Evolutionary conservation across 768 basidiomycete species (phyloP).

Genomic region (Tylopilus rubrobrunneus): DNA sequence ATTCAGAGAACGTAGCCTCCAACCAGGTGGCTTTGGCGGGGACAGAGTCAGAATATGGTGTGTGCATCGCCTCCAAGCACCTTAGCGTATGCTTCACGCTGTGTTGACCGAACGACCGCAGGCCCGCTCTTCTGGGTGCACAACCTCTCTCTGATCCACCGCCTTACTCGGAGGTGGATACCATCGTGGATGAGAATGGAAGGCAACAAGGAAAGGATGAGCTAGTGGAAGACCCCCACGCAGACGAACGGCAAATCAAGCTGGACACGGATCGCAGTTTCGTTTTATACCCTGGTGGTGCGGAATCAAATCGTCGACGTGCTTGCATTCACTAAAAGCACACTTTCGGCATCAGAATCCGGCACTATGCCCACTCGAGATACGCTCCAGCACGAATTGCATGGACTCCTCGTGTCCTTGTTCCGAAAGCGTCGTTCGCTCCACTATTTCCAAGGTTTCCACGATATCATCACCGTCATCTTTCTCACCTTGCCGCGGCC

Average conservation of each 20-base stretch:
- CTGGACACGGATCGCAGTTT: conserved; percentile 93
- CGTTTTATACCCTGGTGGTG: conserved; percentile 88
- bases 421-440: conserved; percentile 71
- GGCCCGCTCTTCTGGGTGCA: conserved; percentile 29
- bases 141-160: conserved; percentile 40
- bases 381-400: conserved; percentile 58
- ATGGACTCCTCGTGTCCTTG: conserved; percentile 68
- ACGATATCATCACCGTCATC: conserved; percentile 86
- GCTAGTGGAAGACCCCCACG: conserved; percentile 38
- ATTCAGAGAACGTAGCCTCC: conserved; percentile 46
- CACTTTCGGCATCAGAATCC: conserved; percentile 15
- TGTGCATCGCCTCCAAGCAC: conserved; percentile 16
- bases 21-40: conserved; percentile 61
- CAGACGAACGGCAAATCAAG: conserved; percentile 82
- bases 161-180: conserved; percentile 24
- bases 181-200: neutral
- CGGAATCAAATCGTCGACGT: conserved; percentile 15
- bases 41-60: conserved; percentile 57
- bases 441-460: conserved; percentile 90
- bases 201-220: neutral
- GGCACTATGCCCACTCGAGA: conserved; percentile 34
- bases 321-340: conserved; percentile 7
- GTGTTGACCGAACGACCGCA: conserved; percentile 20
- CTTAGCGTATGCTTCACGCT: neutral
- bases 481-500: conserved; percentile 68